A percentile compares a stretch with the other conserved stretches of the same genome.
Evolutionary conservation across 2,329 filamentous ascomycete species (phyloP).

Genomic region (Botryotinia calthae): DNA sequence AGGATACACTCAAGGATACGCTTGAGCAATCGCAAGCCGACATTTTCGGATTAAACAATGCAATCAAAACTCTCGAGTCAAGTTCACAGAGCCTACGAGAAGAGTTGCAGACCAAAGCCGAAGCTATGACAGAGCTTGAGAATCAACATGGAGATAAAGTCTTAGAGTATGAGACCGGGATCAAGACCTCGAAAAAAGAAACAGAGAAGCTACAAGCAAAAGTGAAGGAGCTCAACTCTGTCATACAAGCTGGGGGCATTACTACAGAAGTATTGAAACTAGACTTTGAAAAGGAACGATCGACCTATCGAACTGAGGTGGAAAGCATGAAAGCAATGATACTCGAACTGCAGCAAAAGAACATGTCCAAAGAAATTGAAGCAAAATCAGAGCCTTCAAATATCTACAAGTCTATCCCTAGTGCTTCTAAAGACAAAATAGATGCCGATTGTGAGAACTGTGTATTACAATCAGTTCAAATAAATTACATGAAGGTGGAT

Average conservation of each 20-base stretch:
- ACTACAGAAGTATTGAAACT: background rate
- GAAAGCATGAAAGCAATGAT: background rate
- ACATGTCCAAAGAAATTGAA: background rate
- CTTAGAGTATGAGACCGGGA: background rate
- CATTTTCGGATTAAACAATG: no score
- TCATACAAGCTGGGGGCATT: background rate
- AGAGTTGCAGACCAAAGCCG: no score
- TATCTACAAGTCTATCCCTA: background rate
- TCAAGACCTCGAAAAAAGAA: background rate
- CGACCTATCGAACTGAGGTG: background rate
- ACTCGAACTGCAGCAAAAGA: background rate
- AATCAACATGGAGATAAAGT: background rate
- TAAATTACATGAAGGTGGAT: background rate
- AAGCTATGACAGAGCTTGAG: background rate
- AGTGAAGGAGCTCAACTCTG: background rate
- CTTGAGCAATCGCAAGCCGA: background rate
- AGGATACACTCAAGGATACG: background rate
- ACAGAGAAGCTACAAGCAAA: background rate
- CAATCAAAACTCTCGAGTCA: background rate
- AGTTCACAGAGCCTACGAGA: background rate
- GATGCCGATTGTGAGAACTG: background rate
- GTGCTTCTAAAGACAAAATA: background rate
- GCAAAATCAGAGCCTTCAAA: background rate
- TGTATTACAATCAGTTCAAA: no score
- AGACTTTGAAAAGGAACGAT: background rate